Evolutionary conservation across 768 basidiomycete genomes (phyloP), one percentile per base, ranked within the genome.

Genomic region (Russula ochroleuca): DNA sequence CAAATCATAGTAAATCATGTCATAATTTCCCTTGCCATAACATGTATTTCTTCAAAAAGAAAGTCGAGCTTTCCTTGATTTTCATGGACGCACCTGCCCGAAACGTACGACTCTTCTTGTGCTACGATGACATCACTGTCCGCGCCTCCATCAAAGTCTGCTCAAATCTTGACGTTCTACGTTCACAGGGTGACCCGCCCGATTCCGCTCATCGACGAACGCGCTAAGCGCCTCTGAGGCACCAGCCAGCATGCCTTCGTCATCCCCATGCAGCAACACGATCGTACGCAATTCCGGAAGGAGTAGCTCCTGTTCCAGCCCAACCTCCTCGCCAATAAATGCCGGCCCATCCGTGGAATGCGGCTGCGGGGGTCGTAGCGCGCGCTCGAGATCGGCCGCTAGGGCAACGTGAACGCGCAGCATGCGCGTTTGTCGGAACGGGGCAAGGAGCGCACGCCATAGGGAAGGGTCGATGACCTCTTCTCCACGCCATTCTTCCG

Each of bases 321-420:
- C n/a, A n/a, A n/a, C n/a, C n/a, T n/a, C n/a, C n/a, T n/a, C n/a
- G n/a, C n/a, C n/a, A n/a, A n/a, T n/a, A n/a, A n/a, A n/a, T n/a
- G n/a, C 52, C 33, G 14, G 41, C 5, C 19, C 41, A 14, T 15
- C 43, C 40, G 1, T 31, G 17, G 33, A 3, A 35, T 49, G 17
- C 21, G 5, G 38, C 59, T 8, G 19, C 31, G 33, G 49, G 5
- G 15, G 45, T 17, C 48, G 31, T 37, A 63, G 28, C 19, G 62
- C 50, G n/a, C 25, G 35, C 43, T 37, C 51, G 33, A 64, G 52
- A 14, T 55, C 53, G 5, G 17, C 53, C 0, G 19, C 63, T 13
- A 64, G 58, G 17, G 58, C 59, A 8, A 43, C 58, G n/a, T 56
- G 58, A 9, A 64, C 41, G 13, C 53, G 59, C 13, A 65, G 35